Evolutionary conservation across 805 yeast species (phyloP).

Genomic region (Metschnikowia vanudenii): DNA sequence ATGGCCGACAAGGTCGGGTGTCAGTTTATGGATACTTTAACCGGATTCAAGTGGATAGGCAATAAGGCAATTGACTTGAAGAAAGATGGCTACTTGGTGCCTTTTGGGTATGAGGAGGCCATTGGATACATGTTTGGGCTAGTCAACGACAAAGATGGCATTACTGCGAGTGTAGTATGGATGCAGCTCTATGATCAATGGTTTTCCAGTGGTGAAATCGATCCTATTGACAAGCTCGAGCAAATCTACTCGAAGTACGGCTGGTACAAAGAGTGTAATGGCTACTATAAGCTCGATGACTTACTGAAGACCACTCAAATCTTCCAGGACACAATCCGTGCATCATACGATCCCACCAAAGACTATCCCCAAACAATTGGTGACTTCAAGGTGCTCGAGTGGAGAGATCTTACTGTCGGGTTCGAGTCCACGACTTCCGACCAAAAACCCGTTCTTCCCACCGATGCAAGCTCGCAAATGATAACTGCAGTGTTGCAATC

Average conservation of each 20-base stretch:
- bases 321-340: conserved; percentile 52
- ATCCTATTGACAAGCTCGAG: conserved; percentile 52
- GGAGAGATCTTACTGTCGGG: conserved; percentile 86
- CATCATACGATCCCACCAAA: conserved; percentile 16
- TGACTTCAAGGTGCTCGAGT: conserved; percentile 50
- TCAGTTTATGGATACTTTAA: conserved; percentile 74
- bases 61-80: conserved; percentile 78
- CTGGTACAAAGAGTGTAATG: conserved; percentile 79
- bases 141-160: conserved; percentile 91
- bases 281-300: conserved; percentile 71
- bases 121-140: conserved; percentile 88
- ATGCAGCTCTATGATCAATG: conserved; percentile 64
- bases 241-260: conserved; percentile 68
- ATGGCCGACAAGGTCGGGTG: conserved; percentile 66
- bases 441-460: conserved; percentile 63
- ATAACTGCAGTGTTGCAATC: conserved; percentile 57
- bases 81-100: conserved; percentile 60
- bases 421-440: conserved; percentile 67
- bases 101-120: conserved; percentile 94
- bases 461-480: conserved; percentile 79
- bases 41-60: conserved; percentile 98
- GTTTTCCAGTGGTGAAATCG: conserved; percentile 37
- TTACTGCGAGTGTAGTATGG: conserved; percentile 75
- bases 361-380: conserved; percentile 55
- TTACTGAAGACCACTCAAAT: conserved; percentile 50